Base-by-base conservation (phyloP, 1,139 yeast genomes). In the Kodamaea derodonti region DNA sequence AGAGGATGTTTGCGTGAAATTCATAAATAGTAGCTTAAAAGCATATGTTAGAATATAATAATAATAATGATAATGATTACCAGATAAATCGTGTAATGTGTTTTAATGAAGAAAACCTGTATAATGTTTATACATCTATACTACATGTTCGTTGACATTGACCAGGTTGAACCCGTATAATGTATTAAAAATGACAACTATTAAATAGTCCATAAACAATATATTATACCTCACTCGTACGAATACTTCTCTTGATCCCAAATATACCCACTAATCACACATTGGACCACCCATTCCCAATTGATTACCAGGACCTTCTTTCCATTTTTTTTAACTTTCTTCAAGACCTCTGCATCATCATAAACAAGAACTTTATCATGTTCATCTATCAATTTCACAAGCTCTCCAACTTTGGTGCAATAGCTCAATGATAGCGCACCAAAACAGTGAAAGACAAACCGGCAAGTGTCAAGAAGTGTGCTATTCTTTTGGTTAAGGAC, bases 281-380 rank as follows among this genome's bases (percentile, higher is more conserved):
- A 75, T 45, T 83, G 90, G 1, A 82, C 85, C 1, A 81, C 64
- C 90, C 90, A 82, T 51, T 83, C 90, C 81, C 86, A 80, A 45
- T 73, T 63, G 6, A 78, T 60, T 1, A 71, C 37, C 7, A 58
- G 58, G 14, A 59, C 38, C 22, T 31, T 30, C 14, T 17, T 11
- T 9, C 32, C 26, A 4, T 35, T 30, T 14, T 33, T 31, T 15
- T 33, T 34, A 26, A 35, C 24, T 22, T 33, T 34, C 24, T 33
- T 34, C 22, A 32, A 24, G 10, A 16, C 27, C 11, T 32, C 43
- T 7, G 44, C 42, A 30, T 59, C 61, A 35, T 60, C 62, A 42
- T 61, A 63, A 1, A 61, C 45, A 37, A 60, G 39, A 2, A 52
- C 32, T 9, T 30, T 25, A 6, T 14, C 22, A 14, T 22, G 30